phyloP scores from a whole-genome alignment of 2,329 filamentous ascomycete species.

The Cytospora chrysosperma region DNA sequence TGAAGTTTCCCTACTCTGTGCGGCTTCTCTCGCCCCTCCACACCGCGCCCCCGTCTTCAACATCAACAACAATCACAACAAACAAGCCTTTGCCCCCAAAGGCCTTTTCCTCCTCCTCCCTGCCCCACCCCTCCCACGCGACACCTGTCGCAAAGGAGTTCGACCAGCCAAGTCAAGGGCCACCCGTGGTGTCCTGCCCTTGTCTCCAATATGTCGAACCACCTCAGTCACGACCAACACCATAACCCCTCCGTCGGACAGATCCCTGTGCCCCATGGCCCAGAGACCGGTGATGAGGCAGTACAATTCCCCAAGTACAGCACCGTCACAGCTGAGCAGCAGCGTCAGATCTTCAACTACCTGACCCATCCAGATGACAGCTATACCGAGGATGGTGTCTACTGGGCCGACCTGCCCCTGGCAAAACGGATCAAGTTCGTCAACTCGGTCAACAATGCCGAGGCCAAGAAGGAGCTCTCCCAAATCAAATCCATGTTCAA shows the following conservation, averaged over 20 bases:
- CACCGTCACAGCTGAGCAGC: constrained; percentile 41
- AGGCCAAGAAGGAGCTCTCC: constrained; percentile 65
- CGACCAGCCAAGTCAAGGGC: not conserved
- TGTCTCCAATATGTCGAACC: constrained; percentile 35
- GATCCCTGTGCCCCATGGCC: constrained; percentile 56
- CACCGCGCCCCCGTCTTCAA: too few relatives aligned
- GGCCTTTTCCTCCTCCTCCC: not conserved
- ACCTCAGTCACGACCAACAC: constrained; percentile 39
- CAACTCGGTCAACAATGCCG: constrained; percentile 66
- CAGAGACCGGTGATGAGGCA: constrained; percentile 48
- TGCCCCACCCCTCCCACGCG: not conserved
- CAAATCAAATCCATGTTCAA: constrained; percentile 78
- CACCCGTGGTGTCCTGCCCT: not conserved
- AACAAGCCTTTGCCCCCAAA: not conserved
- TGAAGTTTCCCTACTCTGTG: not conserved
- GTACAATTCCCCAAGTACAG: constrained; percentile 40
- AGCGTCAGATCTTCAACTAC: constrained; percentile 68
- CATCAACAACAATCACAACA: not conserved
- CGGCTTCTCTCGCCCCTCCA: not conserved
- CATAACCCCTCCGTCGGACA: constrained; percentile 48
- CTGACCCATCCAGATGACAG: constrained; percentile 86
- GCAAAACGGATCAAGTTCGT: constrained; percentile 73
- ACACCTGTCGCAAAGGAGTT: not conserved
- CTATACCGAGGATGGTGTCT: constrained; percentile 77
- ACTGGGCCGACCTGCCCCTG: constrained; percentile 88